Evolutionary conservation across 2,329 filamentous ascomycete genomes (phyloP), one percentile per base, ranked within the genome.

Genomic region (Sporothrix phasma): DNA sequence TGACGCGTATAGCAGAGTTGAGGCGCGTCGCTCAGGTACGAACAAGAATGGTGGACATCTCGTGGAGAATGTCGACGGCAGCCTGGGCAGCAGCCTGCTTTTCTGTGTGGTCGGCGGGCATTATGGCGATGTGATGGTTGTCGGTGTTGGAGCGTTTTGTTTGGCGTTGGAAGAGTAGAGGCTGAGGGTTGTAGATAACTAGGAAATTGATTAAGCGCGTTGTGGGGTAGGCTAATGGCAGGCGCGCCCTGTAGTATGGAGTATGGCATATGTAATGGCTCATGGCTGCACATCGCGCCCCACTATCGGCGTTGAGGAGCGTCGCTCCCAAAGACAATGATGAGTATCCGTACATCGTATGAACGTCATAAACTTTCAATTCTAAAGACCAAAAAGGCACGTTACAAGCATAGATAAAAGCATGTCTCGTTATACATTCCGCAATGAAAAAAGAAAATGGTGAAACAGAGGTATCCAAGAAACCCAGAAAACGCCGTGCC

Each of bases 1-100:
- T n/a, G n/a, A n/a, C 6, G 10, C 1, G 5, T 1, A 19, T 10
- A 1, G 26, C 4, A 13, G 19, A 10, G 10, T 22, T 6, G 11
- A 34, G 4, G 29, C 22, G 39, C 41, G 56, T 43, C 26, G 37
- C 31, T 2, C 3, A 22, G 37, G 15, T 22, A 39, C 84, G 70
- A 78, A 97, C 93, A 69, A 99, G 81, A 62, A 99, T 88, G 47
- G 90, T 94, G 60, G 93, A 88, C 69, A 94, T 93, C 73, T 94
- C 90, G 70, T 90, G 85, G 34, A 92, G 81, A 56, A 93, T 91
- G 73, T 92, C 88, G 67, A 94, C 89, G 61, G 89, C 89, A 72
- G 93, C 88, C 70, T 90, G 87, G 19, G 90, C 90, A 29, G 89
- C 89, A 69, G 84, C 84, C 74, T 89, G 87, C 75, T 90, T 91